Conservation (phyloP, 306 rosid species). For the Castanea mollissima region DNA sequence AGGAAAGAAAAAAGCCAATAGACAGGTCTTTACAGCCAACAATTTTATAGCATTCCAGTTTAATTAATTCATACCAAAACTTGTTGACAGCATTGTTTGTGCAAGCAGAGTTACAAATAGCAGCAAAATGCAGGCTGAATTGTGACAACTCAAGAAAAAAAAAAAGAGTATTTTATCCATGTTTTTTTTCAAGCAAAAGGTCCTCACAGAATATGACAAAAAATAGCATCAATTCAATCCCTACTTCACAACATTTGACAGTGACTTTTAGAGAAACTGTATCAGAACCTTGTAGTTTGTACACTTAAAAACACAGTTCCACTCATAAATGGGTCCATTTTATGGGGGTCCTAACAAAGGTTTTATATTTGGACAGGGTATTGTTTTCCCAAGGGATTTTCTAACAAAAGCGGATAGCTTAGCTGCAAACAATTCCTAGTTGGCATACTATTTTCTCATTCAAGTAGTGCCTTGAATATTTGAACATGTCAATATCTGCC, state of each 20-base stretch:
- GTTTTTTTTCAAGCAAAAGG: too few species aligned
- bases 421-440: not conserved
- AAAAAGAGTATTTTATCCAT: too few species aligned
- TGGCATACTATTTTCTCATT: not conserved
- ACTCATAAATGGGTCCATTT: not conserved
- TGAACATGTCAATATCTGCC: not conserved
- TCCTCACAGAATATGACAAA: not conserved
- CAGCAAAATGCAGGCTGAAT: too few species aligned
- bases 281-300: not conserved
- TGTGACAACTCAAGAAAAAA: too few species aligned
- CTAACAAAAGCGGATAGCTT: not conserved
- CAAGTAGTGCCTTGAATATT: not conserved
- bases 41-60: too few species aligned
- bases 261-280: not conserved
- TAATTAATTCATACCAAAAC: too few species aligned
- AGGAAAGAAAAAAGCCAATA: too few species aligned
- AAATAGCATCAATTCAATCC: not conserved
- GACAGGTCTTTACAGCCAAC: too few species aligned
- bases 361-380: not conserved
- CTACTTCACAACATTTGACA: too few species aligned
- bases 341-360: not conserved
- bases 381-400: not conserved
- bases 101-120: too few species aligned
- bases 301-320: not conserved
- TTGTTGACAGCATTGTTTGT: too few species aligned